Evolutionary conservation across 139 green algal species (phyloP), one percentile per base, ranked within the genome.

Genomic region (Chlorokybus atmophyticus): DNA sequence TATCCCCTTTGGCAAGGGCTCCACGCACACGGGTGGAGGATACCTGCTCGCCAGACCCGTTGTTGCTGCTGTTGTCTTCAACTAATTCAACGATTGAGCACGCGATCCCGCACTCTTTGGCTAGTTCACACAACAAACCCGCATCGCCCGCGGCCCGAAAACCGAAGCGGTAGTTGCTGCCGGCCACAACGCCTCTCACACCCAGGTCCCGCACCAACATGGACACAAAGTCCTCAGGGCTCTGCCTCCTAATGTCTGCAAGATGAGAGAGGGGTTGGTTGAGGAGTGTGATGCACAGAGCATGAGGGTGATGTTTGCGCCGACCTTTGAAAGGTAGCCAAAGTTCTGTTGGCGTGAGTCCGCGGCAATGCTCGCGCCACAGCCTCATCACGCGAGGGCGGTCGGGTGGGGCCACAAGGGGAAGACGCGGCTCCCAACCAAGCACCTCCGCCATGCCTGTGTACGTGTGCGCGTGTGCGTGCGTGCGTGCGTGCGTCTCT

Each of bases 91-190:
- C 57, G 38, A 65, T 65, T 25, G 25, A 19, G 3, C 57, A 42
- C 32, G 4, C 23, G 24, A 65, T 21, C 27, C 57, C 57, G 4
- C 24, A 4, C 50, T 59, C 2, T n/a, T 25, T 25, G 24, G 44
- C 6, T 24, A 65, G 47, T 19, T 17, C 17, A 21, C 28, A 17
- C 57, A n/a, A n/a, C n/a, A n/a, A n/a, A n/a, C n/a, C n/a, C 0
- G 72, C 68, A 39, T 84, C 75, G n/a, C 86, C 86, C 10, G 75
- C 56, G 3, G 83, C 85, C 47, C 79, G 83, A 63, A 83, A 93
- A 2, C 80, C 79, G 80, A 95, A 95, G 21, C 84, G 74, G 60
- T 92, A 95, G 53, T 93, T 93, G 5, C 62, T 21, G 4, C 87
- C 87, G 57, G 57, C 84, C 25, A 94, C 87, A 21, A 94, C 76